Conservation (phyloP, 164 flowering plant species). For the Echeveria elegans region DNA sequence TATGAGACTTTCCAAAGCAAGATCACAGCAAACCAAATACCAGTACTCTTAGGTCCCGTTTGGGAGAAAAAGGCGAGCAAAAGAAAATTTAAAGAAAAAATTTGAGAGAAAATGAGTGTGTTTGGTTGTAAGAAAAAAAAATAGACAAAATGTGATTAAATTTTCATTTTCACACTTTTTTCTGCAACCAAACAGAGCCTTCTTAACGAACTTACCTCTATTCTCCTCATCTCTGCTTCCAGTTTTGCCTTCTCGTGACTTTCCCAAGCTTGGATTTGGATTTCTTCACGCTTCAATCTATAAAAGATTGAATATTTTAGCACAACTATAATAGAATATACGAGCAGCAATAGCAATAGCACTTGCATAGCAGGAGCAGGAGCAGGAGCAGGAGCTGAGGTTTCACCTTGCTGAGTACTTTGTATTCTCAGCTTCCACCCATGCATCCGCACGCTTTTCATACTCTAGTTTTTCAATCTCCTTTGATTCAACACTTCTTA, state of each 20-base stretch:
- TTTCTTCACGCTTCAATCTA: conserved; percentile 79
- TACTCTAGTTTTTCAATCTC: conserved; percentile 41
- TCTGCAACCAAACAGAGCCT: background rate
- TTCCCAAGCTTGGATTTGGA: conserved; percentile 89
- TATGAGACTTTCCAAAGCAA: background rate
- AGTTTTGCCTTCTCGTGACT: conserved; percentile 65
- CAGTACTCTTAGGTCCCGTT: too few relatives aligned
- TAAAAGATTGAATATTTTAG: background rate
- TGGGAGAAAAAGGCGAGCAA: too few relatives aligned
- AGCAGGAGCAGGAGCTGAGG: background rate
- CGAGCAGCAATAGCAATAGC: conserved; percentile 19
- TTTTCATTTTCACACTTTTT: background rate
- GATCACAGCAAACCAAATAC: too few relatives aligned
- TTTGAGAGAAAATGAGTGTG: too few relatives aligned
- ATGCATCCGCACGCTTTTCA: conserved; percentile 67
- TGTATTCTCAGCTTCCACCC: conserved; percentile 90
- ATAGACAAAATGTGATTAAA: too few relatives aligned
- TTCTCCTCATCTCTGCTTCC: conserved; percentile 68
- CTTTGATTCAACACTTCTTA: conserved; percentile 21
- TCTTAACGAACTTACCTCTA: conserved; percentile 55
- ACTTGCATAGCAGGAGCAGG: too few relatives aligned
- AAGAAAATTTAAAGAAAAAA: too few relatives aligned
- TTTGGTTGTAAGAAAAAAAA: too few relatives aligned
- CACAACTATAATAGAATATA: too few relatives aligned
- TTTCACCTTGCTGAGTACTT: conserved; percentile 77